Evolutionary conservation across 495 filamentous ascomycete species (phyloP).

Genomic region (Evernia prunastri): DNA sequence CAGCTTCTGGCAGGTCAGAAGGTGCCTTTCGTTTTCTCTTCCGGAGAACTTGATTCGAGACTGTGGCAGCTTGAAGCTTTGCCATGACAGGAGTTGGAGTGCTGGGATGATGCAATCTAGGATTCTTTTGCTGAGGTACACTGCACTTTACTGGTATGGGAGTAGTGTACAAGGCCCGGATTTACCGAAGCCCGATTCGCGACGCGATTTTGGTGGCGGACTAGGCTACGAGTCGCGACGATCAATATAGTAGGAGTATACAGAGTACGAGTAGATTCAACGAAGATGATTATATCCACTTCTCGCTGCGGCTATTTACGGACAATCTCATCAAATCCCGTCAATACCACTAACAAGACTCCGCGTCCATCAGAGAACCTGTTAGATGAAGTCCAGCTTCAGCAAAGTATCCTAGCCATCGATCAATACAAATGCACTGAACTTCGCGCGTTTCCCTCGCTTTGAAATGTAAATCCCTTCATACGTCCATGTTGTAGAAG

Average conservation of each 20-base stretch:
- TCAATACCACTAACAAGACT: neutral
- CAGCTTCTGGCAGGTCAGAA: constrained; percentile 8
- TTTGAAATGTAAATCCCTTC: neutral
- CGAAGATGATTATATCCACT: neutral
- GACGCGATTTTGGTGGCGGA: neutral
- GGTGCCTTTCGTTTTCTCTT: constrained; percentile 49
- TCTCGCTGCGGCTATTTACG: neutral
- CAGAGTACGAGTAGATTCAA: neutral
- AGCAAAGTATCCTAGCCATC: neutral
- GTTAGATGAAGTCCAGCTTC: neutral
- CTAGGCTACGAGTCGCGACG: neutral
- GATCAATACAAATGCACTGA: neutral
- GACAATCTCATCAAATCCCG: neutral
- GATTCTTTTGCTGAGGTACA: neutral
- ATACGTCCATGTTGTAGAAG: constrained; percentile 1
- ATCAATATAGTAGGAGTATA: no score
- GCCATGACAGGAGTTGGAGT: constrained; percentile 38
- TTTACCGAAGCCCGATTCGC: neutral
- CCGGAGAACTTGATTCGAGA: constrained; percentile 46
- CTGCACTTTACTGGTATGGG: no score
- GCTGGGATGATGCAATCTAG: neutral
- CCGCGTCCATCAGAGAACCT: neutral
- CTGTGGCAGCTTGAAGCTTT: constrained; percentile 49
- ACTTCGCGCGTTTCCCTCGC: neutral
- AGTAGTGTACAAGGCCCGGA: neutral